Base-by-base conservation (phyloP, 495 filamentous ascomycete genomes). In the Bombardia bombarda region DNA sequence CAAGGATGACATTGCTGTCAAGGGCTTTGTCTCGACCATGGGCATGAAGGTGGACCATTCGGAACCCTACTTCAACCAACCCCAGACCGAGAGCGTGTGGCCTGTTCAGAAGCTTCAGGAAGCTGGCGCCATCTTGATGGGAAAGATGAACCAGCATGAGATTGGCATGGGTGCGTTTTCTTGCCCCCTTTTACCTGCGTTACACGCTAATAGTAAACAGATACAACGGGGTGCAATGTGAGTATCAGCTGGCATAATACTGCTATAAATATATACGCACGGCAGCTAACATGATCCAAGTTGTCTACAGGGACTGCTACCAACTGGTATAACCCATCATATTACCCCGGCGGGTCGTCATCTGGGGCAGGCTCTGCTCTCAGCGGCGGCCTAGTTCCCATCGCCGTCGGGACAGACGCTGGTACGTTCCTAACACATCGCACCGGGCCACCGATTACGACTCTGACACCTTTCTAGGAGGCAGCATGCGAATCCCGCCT, bases 81-180 rank as follows among this genome's bases (percentile, higher is more conserved):
- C 54, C 0, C 46, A 47, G 14, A 42, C 44, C 12, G 30, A 50
- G 21, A 65, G 68, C 2, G 73, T 72, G 7, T 94, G 86, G 86
- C 87, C 84, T 48, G 77, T 89, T 18, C 70, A 69, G 57, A 78
- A 86, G 64, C 76, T 84, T 66, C 70, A 82, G 50, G 83, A 92
- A 34, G 80, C 78, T 0, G 90, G 90, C 1, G 89, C 81, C 9
- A 74, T 96, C 31, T 69, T 95, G 16, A 58, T 95, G 40, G 90
- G 88, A 10, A 95, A 93, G 64, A 74, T 80, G 21, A 90, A 79
- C 31, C 95, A 96, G 90, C 89, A 96, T 62, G 90, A 97, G 65
- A 60, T 93, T 6, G 90, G 90, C 3, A 63, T 62, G 41, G 56
- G 54, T 53, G 26, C 34, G 49, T 46, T 17, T 28, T 7, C 16